A percentile compares a stretch with the other conserved stretches of the same genome.
Evolutionary conservation across 306 rosid genomes (phyloP).

Genomic region (Fragaria iinumae): DNA sequence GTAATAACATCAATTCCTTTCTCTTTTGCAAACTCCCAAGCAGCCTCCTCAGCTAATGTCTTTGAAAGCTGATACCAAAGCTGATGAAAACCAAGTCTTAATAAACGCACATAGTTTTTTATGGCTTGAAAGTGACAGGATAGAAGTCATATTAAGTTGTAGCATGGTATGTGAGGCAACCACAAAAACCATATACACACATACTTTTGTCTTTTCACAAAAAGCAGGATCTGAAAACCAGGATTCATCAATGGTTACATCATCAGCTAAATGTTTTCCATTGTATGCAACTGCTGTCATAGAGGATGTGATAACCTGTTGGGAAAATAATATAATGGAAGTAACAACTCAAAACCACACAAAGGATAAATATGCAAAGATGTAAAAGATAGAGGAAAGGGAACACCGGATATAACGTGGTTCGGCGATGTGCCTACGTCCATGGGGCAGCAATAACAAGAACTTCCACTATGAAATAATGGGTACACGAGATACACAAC

Average conservation of each 20-base stretch:
- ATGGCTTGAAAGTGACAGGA: not conserved
- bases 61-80: constrained; percentile 29
- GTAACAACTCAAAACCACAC: too few relatives aligned
- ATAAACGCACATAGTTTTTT: not conserved
- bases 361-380: too few relatives aligned
- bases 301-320: constrained; percentile 29
- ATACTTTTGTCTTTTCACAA: constrained; percentile 5
- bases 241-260: constrained; percentile 6
- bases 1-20: not conserved
- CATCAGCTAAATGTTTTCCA: constrained; percentile 9
- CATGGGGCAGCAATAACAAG: too few relatives aligned
- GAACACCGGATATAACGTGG: too few relatives aligned
- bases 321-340: too few relatives aligned
- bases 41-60: constrained; percentile 25
- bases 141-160: too few relatives aligned
- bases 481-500: too few relatives aligned
- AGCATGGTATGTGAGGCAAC: not conserved
- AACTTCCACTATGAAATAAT: too few relatives aligned
- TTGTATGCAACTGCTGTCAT: not conserved
- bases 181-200: not conserved
- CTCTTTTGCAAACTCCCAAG: constrained; percentile 18
- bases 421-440: too few relatives aligned
- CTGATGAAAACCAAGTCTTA: constrained; percentile 1
- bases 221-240: constrained; percentile 10
- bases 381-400: too few relatives aligned